phyloP scores from a whole-genome alignment of 345 rosid species.

The Capsella bursapastoris region DNA sequence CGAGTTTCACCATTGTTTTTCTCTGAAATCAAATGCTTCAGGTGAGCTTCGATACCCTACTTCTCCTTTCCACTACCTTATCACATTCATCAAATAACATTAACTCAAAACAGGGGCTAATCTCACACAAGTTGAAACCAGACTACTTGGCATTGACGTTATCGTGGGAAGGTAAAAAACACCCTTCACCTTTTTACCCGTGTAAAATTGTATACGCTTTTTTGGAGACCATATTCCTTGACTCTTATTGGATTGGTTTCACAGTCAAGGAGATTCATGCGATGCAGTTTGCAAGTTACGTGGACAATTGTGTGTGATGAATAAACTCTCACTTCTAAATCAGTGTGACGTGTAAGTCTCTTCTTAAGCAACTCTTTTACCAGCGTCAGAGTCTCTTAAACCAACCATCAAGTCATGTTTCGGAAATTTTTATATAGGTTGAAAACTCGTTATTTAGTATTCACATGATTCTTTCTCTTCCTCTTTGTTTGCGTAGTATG shows the following conservation, averaged over 20 bases:
- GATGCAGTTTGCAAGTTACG: conserved; percentile 78
- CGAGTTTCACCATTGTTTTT: conserved; percentile 92
- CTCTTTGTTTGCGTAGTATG: conserved; percentile 54
- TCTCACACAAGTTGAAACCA: conserved; percentile 61
- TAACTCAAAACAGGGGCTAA: conserved; percentile 44
- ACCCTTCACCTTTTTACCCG: not conserved
- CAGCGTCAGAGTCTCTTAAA: not conserved
- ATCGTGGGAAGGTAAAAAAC: conserved; percentile 68
- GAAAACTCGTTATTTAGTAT: not conserved
- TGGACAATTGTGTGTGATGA: conserved; percentile 85
- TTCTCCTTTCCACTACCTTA: not conserved
- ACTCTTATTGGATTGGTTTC: conserved; percentile 28
- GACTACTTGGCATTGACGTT: conserved; percentile 78
- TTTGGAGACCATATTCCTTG: not conserved
- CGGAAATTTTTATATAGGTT: not conserved
- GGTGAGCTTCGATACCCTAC: conserved; percentile 47
- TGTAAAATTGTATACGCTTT: conserved; percentile 30
- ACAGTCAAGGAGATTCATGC: conserved; percentile 90
- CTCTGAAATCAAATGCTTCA: conserved; percentile 74
- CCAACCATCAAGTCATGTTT: conserved; percentile 14
- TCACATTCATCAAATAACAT: not conserved
- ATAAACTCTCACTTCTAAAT: conserved; percentile 81
- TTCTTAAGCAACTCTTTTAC: conserved; percentile 17
- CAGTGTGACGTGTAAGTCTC: conserved; percentile 80
- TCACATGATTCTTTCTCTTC: conserved; percentile 16